Evolutionary conservation across 1,284 basidiomycete genomes (phyloP), one percentile per base, ranked within the genome.

Genomic region (Irpex sp.): DNA sequence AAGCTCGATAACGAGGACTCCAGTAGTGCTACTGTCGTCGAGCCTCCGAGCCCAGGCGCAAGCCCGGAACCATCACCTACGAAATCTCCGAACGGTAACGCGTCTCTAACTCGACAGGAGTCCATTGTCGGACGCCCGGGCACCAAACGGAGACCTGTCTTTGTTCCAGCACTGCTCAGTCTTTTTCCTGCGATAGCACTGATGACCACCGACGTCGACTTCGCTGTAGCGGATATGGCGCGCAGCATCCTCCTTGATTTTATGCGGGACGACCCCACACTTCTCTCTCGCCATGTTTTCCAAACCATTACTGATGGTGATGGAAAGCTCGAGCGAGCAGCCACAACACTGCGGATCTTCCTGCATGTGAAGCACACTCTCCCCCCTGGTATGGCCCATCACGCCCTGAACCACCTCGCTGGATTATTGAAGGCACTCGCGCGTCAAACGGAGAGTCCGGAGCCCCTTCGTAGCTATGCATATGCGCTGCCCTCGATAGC

Each of bases 201-300:
- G 0, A 75, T 91, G 61, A 78, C 82, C 1, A 79, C 78, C 53
- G 87, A 90, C 65, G 66, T 74, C 19, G 82, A 88, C 68, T 79
- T 86, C 64, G 67, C 73, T 0, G 80, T 91, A 19, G 80, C 86
- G 1, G 81, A 78, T n/a, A 75, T 81, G 0, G 86, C 90, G 6
- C 80, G 83, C 35, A 81, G 81, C 53, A 74, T 86, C 4, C 69
- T 92, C 19, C 67, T 88, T n/a, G 85, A 91, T 64, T 74, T 90
- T 37, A 89, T 93, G 83, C 81, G 90, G 26, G 89, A 92, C 68
- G 92, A 94, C 68, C 85, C 90, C 1, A 77, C 80, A 17, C 76
- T 89, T 5, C 75, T 92, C 13, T 79, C 84, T 11, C 81, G 90
- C n/a, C 83, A 88, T 4, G 76, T 87, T 13, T 79, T 90, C 59